A percentile compares a stretch with the other conserved stretches of the same genome.
phyloP scores from a whole-genome alignment of 306 rosid species.

The Corylus avellana region DNA sequence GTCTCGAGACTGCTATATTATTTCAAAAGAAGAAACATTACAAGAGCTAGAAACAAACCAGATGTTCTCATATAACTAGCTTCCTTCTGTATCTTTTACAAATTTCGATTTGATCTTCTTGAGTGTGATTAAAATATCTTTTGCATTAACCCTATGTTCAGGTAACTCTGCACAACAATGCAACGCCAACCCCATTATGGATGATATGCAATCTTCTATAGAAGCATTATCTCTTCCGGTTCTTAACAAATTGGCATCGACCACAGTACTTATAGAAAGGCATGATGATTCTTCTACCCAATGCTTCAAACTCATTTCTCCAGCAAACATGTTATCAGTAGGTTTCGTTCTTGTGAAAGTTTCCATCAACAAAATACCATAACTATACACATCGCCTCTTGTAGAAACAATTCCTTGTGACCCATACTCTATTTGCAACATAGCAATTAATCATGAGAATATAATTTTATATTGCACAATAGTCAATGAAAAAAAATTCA shows the following conservation, averaged over 20 bases:
- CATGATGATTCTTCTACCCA: constrained; percentile 7
- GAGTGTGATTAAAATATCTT: constrained; percentile 1
- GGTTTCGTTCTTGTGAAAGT: constrained; percentile 21
- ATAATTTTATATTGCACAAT: not conserved
- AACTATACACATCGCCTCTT: constrained; percentile 27
- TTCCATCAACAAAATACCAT: constrained; percentile 23
- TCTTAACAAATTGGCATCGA: constrained; percentile 6
- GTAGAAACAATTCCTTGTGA: constrained; percentile 2
- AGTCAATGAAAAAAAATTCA: not conserved
- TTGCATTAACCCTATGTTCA: not conserved
- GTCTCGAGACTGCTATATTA: too few relatives aligned
- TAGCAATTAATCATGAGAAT: not conserved
- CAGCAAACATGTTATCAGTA: constrained; percentile 20
- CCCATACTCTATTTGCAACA: constrained; percentile 4
- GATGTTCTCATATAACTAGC: not conserved
- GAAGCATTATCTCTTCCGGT: not conserved
- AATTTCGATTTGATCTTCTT: constrained; percentile 7
- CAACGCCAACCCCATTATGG: constrained; percentile 9
- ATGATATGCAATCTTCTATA: not conserved
- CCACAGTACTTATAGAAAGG: not conserved
- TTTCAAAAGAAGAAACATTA: not conserved
- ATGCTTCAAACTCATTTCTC: constrained; percentile 12
- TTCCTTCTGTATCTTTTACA: not conserved
- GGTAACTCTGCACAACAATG: constrained; percentile 2
- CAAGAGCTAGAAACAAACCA: not conserved